phyloP scores from a whole-genome alignment of 805 yeast genomes.

The Ascoidea tarda region DNA sequence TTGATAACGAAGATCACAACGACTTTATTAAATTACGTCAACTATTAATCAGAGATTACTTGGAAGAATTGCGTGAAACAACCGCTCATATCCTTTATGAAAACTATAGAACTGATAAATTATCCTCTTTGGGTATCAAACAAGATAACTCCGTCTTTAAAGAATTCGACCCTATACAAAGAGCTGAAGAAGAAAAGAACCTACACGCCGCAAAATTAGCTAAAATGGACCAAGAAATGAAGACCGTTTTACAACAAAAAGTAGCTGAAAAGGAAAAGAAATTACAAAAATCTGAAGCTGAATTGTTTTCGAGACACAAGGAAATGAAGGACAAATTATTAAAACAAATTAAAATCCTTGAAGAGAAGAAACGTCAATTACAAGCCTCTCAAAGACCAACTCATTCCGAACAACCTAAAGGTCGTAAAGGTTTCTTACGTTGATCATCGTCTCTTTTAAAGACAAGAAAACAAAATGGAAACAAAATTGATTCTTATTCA shows the following conservation, averaged over 20 bases:
- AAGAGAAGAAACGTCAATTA: slow-evolving; percentile 76
- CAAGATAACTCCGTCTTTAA: slow-evolving; percentile 91
- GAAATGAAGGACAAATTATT: slow-evolving; percentile 93
- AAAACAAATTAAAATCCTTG: slow-evolving; percentile 78
- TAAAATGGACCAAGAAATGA: slow-evolving; percentile 94
- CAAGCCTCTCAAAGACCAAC: slow-evolving; percentile 44
- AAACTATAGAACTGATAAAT: slow-evolving; percentile 75
- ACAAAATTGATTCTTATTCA: too few species aligned
- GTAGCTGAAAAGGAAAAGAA: slow-evolving; percentile 95
- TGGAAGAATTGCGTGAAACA: slow-evolving; percentile 87
- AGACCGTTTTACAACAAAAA: slow-evolving; percentile 89
- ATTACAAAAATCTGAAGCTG: slow-evolving; percentile 93
- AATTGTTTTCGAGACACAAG: slow-evolving; percentile 85
- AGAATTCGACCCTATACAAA: slow-evolving; percentile 84
- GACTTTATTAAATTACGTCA: slow-evolving; percentile 86
- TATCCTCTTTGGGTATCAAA: slow-evolving; percentile 68
- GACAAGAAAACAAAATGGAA: too few species aligned
- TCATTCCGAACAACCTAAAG: slow-evolving; percentile 31
- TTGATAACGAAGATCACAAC: slow-evolving; percentile 86
- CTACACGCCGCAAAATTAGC: slow-evolving; percentile 89
- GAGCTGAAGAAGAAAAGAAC: slow-evolving; percentile 87
- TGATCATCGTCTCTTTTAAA: slow-evolving; percentile 11
- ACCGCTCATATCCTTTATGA: slow-evolving; percentile 73
- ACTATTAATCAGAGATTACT: slow-evolving; percentile 72
- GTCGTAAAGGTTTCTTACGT: slow-evolving; percentile 76